Conservation (phyloP, 2,329 filamentous ascomycete genomes). For the Neonectria hederae region DNA sequence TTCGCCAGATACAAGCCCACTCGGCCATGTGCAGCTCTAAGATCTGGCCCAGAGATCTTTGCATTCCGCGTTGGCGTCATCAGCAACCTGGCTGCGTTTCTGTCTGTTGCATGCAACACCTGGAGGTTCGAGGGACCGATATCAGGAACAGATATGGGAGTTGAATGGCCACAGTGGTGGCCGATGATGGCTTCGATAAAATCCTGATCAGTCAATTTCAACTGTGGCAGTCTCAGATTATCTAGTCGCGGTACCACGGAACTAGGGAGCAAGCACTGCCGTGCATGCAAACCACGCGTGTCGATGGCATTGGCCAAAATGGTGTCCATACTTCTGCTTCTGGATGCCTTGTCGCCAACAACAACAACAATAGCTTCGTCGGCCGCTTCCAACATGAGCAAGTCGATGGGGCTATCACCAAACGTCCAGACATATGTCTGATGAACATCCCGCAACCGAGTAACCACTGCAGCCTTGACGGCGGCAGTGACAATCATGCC, state of each 20-base stretch:
- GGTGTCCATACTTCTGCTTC: not conserved
- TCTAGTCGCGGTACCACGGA: not conserved
- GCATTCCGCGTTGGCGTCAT: not conserved
- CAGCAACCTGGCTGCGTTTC: not conserved
- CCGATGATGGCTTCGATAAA: not conserved
- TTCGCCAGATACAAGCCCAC: not conserved
- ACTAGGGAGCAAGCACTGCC: not conserved
- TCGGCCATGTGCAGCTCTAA: not conserved
- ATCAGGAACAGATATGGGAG: not conserved
- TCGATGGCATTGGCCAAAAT: not conserved
- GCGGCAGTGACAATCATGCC: not conserved
- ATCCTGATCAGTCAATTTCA: not conserved
- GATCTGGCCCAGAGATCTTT: not conserved
- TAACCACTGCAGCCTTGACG: not conserved
- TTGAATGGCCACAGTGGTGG: not conserved
- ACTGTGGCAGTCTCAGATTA: not conserved
- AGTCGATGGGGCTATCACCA: not conserved
- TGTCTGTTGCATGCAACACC: not conserved
- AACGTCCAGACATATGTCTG: not conserved
- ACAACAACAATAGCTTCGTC: not conserved
- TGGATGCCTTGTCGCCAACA: not conserved
- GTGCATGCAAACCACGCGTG: not conserved
- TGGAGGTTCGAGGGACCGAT: not conserved
- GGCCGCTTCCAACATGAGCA: not conserved
- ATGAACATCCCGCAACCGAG: not conserved